Evolutionary conservation across 1,284 basidiomycete species (phyloP).

Genomic region (Entoloma clypeatum): DNA sequence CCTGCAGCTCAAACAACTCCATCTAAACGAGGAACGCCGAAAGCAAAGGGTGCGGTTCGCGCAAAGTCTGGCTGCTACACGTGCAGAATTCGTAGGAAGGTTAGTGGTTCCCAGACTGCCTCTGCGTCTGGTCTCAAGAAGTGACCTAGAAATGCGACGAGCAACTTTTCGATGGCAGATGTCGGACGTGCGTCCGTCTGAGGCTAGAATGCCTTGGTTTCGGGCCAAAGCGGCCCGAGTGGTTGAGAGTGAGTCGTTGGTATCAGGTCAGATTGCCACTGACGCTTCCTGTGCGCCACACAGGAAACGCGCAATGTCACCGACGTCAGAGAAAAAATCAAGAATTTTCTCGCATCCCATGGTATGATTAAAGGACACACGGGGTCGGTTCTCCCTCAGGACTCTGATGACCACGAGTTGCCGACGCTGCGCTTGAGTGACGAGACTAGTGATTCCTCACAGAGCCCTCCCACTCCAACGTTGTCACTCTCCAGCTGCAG

Average conservation of each 20-base stretch:
- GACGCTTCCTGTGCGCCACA: slow-evolving; percentile 17
- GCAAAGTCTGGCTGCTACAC: slow-evolving; percentile 84
- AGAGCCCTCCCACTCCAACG: slow-evolving; percentile 52
- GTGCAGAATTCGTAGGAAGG: slow-evolving; percentile 79
- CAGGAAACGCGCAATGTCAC: slow-evolving; percentile 68
- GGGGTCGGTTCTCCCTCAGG: slow-evolving; percentile 56
- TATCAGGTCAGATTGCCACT: slow-evolving; percentile 1
- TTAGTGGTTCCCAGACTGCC: slow-evolving; percentile 23
- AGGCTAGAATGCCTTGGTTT: slow-evolving; percentile 83
- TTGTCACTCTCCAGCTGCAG: slow-evolving; percentile 38
- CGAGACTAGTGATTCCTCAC: slow-evolving; percentile 43
- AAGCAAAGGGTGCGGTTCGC: slow-evolving; percentile 72
- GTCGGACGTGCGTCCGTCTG: slow-evolving; percentile 73
- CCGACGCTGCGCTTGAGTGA: slow-evolving; percentile 52
- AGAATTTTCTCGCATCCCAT: slow-evolving; percentile 69
- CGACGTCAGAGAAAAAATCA: slow-evolving; percentile 71
- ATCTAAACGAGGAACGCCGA: slow-evolving; percentile 49
- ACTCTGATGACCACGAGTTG: slow-evolving; percentile 48
- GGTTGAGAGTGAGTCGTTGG: slow-evolving; percentile 61
- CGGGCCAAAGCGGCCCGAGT: slow-evolving; percentile 79
- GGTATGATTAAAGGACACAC: slow-evolving; percentile 85
- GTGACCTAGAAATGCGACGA: slow-evolving; percentile 76
- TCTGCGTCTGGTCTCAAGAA: slow-evolving; percentile 15
- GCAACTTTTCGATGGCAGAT: slow-evolving; percentile 56
- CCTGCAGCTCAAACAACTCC: slow-evolving; percentile 29